Evolutionary conservation across 768 basidiomycete genomes (phyloP), one percentile per base, ranked within the genome.

Genomic region (Leccinum pellstonianum): DNA sequence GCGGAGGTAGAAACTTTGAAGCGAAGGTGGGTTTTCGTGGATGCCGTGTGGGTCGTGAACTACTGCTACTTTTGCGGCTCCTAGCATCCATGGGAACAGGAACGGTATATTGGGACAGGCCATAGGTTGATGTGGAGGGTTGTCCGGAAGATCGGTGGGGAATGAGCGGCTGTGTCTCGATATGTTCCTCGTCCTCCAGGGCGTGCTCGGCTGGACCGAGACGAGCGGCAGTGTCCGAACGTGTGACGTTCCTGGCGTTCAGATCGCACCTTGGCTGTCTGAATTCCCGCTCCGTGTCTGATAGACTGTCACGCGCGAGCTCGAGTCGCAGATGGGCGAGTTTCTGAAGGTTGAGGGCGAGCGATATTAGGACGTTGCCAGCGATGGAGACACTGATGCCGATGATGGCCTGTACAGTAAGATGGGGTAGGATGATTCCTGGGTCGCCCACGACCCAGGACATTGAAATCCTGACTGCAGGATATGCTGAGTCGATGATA

Each of bases 321-420:
- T 85, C 84, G 33, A 90, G 78, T 29, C 88, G 81, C 64, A 82
- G 81, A 76, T 96, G 95, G 2, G 93, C 93, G 17, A 96, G 82
- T 71, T 97, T 98, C 75, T 98, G 95, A 35, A 91, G 77, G 75
- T 97, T 97, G 62, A 98, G 81, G 15, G 93, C 95, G 23, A 95
- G 81, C 10, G 90, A 91, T 62, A 98, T 94, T 62, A 97, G 82
- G 11, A 95, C 75, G 69, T 96, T 96, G 33, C 95, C 95, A 8
- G 81, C 78, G 57, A 96, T 83, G 4, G 94, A 89, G 37, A 95
- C 85, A 5, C 81, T 79, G 37, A 98, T 95, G 15, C 95, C 95
- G 57, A 92, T 85, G 66, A 82, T 72, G 5, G 85, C 82, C 55
- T 80, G 75, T 14, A 79, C 76, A 17, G 80, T 83, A 55, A 91